phyloP scores from a whole-genome alignment of 1,284 basidiomycete genomes.

The Rhodofomes roseus region DNA sequence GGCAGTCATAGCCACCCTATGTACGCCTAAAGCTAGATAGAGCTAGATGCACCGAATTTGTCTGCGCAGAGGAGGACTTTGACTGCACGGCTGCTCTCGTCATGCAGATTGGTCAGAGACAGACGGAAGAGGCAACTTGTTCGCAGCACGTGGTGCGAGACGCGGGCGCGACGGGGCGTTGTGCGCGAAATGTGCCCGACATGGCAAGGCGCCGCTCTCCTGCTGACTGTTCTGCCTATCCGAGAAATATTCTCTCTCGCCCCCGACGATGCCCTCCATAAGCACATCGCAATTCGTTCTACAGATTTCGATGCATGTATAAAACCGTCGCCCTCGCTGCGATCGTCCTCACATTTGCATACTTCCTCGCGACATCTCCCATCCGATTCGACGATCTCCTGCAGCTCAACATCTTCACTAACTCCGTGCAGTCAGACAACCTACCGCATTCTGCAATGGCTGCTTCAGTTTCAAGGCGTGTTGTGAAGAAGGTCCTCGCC shows the following conservation, averaged over 20 bases:
- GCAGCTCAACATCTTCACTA: not conserved
- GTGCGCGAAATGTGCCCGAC: conserved; percentile 21
- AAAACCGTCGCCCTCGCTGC: conserved; percentile 14
- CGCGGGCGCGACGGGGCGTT: conserved; percentile 6
- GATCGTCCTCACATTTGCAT: conserved; percentile 9
- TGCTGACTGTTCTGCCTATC: conserved; percentile 9
- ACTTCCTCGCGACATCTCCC: conserved; percentile 1
- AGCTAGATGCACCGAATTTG: conserved; percentile 28
- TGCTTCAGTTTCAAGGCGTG: conserved; percentile 54
- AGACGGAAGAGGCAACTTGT: not conserved
- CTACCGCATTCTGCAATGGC: conserved; percentile 18
- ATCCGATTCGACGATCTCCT: not conserved
- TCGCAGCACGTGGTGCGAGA: conserved; percentile 5
- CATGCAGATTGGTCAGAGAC: not conserved
- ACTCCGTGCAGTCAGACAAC: conserved; percentile 6
- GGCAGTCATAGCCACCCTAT: not conserved
- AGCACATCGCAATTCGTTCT: conserved; percentile 5
- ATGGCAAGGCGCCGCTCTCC: conserved; percentile 12
- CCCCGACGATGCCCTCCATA: conserved; percentile 7
- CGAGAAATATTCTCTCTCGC: conserved; percentile 2
- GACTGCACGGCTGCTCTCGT: not conserved
- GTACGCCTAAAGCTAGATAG: conserved; percentile 13
- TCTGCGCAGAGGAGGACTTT: not conserved
- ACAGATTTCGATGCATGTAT: conserved; percentile 17
- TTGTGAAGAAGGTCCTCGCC: conserved; percentile 74